Evolutionary conservation across 169 alveolate species (phyloP).

Genomic region (Plasmodium fragile): DNA sequence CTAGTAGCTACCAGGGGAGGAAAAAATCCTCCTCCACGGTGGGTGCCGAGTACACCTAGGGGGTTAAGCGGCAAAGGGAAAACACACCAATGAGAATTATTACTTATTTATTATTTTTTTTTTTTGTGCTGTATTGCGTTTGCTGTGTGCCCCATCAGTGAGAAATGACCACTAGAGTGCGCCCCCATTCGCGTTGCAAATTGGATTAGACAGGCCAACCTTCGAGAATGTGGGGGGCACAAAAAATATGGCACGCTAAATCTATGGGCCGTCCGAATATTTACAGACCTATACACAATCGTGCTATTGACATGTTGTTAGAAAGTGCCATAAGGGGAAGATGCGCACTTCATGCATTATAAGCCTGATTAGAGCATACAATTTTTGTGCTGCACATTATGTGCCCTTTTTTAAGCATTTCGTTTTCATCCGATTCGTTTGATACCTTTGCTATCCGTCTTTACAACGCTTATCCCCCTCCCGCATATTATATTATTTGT

Average conservation of each 20-base stretch:
- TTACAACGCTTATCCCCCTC: background rate
- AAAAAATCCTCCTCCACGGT: conserved; percentile 9
- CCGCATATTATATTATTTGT: background rate
- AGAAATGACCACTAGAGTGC: background rate
- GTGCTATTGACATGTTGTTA: background rate
- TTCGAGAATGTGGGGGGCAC: background rate
- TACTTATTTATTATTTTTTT: background rate
- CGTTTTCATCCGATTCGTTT: background rate
- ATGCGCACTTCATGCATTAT: background rate
- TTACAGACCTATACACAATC: background rate
- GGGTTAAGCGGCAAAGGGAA: background rate
- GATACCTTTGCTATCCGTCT: background rate
- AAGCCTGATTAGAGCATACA: background rate
- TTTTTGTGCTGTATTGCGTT: background rate
- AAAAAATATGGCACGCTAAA: background rate
- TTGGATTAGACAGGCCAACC: background rate
- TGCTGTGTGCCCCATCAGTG: background rate
- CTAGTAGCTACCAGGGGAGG: conserved; percentile 24
- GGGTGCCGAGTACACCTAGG: background rate
- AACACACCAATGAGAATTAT: background rate
- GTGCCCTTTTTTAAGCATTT: background rate
- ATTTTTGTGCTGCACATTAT: background rate
- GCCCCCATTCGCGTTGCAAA: background rate
- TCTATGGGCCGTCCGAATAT: background rate
- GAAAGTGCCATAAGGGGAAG: background rate